These are phyloP conservation scores for Suaeda aralocaspica DNA, from an alignment of 148 eudicot species.

Conservation along the genomic window DNA sequence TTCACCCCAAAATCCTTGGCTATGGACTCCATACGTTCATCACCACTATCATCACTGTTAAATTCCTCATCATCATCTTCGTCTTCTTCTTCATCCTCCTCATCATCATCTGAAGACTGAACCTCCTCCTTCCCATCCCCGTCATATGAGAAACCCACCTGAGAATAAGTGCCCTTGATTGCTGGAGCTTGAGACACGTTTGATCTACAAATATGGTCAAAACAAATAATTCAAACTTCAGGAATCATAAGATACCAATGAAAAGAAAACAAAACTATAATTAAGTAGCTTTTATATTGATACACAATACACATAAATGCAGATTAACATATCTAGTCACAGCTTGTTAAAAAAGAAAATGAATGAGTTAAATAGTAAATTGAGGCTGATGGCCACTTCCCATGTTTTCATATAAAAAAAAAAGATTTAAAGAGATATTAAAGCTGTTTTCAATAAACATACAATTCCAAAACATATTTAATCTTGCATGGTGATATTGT, in stretches of 20 bases:
- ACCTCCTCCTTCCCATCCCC: constrained; percentile 72
- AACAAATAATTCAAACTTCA: not conserved
- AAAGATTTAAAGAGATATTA: too few species aligned
- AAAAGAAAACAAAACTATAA: not conserved
- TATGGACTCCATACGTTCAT: constrained; percentile 89
- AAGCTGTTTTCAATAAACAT: too few species aligned
- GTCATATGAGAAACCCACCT: constrained; percentile 97
- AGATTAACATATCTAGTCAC: too few species aligned
- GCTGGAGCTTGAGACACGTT: constrained; percentile 64
- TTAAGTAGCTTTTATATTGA: not conserved
- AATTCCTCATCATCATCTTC: constrained; percentile 87
- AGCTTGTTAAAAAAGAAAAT: too few species aligned
- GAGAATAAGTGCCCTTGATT: constrained; percentile 87
- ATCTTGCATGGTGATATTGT: too few species aligned
- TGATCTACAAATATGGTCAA: constrained; percentile 39
- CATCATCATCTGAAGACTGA: constrained; percentile 65
- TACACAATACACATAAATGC: not conserved
- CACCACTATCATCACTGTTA: constrained; percentile 96
- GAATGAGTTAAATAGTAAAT: too few species aligned
- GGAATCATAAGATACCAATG: not conserved
- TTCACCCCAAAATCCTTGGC: constrained; percentile 97
- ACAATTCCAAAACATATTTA: too few species aligned
- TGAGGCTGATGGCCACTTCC: too few species aligned
- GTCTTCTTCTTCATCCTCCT: constrained; percentile 73
- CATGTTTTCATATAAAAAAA: too few species aligned